phyloP scores from a whole-genome alignment of 2,329 filamentous ascomycete genomes.

The Cryphonectria naterciae region DNA sequence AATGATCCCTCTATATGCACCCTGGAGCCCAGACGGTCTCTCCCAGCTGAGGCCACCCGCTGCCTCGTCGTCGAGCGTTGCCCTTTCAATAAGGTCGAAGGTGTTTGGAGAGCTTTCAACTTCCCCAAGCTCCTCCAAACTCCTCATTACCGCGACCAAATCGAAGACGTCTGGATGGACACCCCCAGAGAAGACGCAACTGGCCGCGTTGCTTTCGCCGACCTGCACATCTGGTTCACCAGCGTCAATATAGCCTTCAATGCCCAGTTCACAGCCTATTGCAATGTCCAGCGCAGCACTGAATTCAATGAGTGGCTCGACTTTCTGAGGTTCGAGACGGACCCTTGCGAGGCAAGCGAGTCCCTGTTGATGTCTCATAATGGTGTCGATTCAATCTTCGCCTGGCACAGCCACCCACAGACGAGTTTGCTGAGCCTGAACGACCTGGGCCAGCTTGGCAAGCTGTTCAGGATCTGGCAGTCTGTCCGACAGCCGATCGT shows the following conservation, averaged over 20 bases:
- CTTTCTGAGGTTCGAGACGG: constrained; percentile 10
- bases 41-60: neutral
- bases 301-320: neutral
- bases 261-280: neutral
- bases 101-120: neutral
- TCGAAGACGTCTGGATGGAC: constrained; percentile 26
- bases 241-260: neutral
- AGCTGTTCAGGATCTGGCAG: neutral
- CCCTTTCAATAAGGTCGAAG: neutral
- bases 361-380: neutral
- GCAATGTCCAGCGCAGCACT: neutral
- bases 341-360: constrained; percentile 13
- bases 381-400: neutral
- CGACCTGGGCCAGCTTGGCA: neutral
- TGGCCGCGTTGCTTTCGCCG: neutral
- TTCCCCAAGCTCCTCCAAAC: neutral
- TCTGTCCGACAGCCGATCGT: neutral
- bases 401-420: constrained; percentile 10
- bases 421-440: neutral
- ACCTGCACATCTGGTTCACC: constrained; percentile 24
- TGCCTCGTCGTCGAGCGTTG: constrained; percentile 8
- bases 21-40: neutral
- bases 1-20: neutral
- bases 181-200: neutral
- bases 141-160: constrained; percentile 18